Evolutionary conservation across 768 basidiomycete genomes (phyloP).

Genomic region (Rhodotorula taiwanensis): DNA sequence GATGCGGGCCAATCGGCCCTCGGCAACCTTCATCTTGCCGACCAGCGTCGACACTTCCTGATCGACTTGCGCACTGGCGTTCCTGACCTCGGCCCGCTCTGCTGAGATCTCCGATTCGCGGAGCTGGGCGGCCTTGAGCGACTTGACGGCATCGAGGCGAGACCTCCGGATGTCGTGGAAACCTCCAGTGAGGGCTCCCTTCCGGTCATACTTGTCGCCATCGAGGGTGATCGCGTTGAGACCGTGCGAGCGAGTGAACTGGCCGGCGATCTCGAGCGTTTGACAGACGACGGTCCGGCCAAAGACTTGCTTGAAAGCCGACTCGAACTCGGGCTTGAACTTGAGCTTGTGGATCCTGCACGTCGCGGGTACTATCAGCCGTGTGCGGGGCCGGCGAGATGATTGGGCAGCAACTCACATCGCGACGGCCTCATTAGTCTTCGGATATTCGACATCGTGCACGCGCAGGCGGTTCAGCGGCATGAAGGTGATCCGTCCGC

Average conservation of each 20-base stretch:
- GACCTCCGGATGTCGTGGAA: constrained; percentile 88
- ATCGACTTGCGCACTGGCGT: constrained; percentile 62
- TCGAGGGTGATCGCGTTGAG: constrained; percentile 96
- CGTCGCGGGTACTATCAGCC: neutral
- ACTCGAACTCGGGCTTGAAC: constrained; percentile 62
- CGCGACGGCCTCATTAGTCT: constrained; percentile 47
- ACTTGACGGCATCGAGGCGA: constrained; percentile 77
- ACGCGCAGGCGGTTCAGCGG: constrained; percentile 89
- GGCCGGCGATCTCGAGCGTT: constrained; percentile 82
- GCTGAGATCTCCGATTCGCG: constrained; percentile 63
- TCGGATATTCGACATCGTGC: constrained; percentile 57
- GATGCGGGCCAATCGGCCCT: constrained; percentile 54
- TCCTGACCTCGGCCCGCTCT: constrained; percentile 66
- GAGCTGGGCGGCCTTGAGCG: constrained; percentile 64
- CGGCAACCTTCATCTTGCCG: constrained; percentile 65
- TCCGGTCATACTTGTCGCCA: constrained; percentile 94
- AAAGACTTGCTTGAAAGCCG: constrained; percentile 94
- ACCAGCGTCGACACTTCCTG: constrained; percentile 73
- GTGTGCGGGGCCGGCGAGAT: too few relatives aligned
- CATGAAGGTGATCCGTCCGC: constrained; percentile 95
- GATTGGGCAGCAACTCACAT: too few relatives aligned
- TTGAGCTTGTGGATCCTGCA: constrained; percentile 62
- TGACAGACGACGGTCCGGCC: constrained; percentile 94
- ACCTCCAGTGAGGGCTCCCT: constrained; percentile 90
- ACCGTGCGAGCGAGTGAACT: constrained; percentile 86